These are phyloP conservation scores for Trichophaea hybrida DNA, from an alignment of 2,329 filamentous ascomycete species.

Conservation along the genomic window DNA sequence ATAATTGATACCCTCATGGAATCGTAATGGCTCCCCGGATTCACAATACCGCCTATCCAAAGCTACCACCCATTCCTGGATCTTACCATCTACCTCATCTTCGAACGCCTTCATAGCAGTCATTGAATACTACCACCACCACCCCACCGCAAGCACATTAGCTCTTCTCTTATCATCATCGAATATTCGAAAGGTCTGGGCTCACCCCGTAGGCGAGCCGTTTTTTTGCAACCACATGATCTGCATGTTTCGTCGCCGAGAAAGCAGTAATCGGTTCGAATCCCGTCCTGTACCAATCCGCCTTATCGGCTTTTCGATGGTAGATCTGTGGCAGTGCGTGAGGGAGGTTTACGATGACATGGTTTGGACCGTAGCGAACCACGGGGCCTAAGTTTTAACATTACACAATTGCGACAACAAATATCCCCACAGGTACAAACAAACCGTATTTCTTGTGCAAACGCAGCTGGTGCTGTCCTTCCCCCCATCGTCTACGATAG, in stretches of 20 bases:
- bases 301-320: slow-evolving; percentile 1
- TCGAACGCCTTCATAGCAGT: not conserved
- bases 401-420: not conserved
- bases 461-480: slow-evolving; percentile 27
- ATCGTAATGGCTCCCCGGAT: not conserved
- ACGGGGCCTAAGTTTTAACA: not conserved
- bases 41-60: not conserved
- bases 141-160: too few species aligned
- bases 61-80: not conserved
- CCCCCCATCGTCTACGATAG: slow-evolving; percentile 26
- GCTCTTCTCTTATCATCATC: not conserved
- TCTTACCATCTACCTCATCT: not conserved
- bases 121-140: not conserved
- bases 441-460: slow-evolving; percentile 32
- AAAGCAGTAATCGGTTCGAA: slow-evolving; percentile 6
- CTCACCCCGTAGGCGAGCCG: not conserved
- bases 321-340: not conserved
- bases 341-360: not conserved
- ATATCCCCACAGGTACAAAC: not conserved
- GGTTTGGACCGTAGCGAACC: slow-evolving; percentile 5
- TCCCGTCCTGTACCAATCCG: not conserved
- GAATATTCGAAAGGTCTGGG: not conserved
- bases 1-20: slow-evolving; percentile 3
- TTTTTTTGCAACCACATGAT: not conserved
- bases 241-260: not conserved